Evolutionary conservation across 192 early-diverging fungal species (phyloP).

Genomic region (Backusella sp.): DNA sequence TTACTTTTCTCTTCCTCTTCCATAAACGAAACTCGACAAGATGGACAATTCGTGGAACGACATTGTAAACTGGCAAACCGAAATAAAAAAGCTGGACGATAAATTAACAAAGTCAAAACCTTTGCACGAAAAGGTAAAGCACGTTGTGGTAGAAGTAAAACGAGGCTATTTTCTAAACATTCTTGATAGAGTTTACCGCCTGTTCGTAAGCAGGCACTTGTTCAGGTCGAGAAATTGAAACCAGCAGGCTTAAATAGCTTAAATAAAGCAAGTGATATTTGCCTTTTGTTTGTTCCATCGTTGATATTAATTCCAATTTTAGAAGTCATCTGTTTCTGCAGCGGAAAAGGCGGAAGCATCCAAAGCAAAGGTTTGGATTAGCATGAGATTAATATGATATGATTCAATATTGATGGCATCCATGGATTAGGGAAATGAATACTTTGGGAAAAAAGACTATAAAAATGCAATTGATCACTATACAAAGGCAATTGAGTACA

Average conservation of each 20-base stretch:
- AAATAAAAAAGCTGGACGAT: constrained; percentile 22
- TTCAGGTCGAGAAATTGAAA: background rate
- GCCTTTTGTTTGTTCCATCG: too few species aligned
- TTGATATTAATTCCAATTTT: background rate
- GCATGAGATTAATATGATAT: background rate
- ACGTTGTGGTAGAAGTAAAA: background rate
- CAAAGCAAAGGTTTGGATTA: constrained; percentile 25
- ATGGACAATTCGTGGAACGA: constrained; percentile 28
- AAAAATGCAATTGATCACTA: constrained; percentile 60
- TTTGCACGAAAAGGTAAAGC: constrained; percentile 16
- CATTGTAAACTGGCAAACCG: constrained; percentile 23
- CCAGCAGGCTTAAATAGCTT: background rate
- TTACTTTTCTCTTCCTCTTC: background rate
- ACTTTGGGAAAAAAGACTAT: constrained; percentile 57
- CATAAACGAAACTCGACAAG: background rate
- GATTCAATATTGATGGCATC: background rate
- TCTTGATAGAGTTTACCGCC: constrained; percentile 5
- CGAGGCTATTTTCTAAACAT: background rate
- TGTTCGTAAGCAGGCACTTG: background rate
- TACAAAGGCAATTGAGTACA: constrained; percentile 58
- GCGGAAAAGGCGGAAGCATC: constrained; percentile 18
- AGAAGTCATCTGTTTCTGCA: background rate
- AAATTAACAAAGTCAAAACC: constrained; percentile 23
- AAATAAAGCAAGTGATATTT: background rate
- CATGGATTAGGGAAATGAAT: constrained; percentile 54